Conservation (phyloP, 345 rosid genomes). For the Rubroshorea leprosula region DNA sequence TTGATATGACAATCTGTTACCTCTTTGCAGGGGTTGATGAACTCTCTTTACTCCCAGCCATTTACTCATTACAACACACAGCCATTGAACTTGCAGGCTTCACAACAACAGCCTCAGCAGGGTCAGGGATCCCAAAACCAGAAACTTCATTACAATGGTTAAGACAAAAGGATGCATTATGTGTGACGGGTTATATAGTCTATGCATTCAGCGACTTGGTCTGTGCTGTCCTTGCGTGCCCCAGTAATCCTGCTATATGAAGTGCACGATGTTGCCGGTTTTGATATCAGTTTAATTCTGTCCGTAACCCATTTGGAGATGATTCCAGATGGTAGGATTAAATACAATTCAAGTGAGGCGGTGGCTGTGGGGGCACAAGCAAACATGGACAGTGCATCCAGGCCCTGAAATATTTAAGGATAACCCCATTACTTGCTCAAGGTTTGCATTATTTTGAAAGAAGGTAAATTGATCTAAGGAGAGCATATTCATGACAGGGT, state of each 20-base stretch:
- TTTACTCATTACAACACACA: conserved; percentile 77
- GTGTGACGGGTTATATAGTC: conserved; percentile 62
- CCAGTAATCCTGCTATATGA: conserved; percentile 20
- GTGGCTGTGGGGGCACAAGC: conserved; percentile 28
- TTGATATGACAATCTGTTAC: not conserved
- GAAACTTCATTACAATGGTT: conserved; percentile 79
- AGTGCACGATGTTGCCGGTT: conserved; percentile 23
- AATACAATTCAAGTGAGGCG: conserved; percentile 10
- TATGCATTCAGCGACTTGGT: conserved; percentile 70
- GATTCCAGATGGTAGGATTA: conserved; percentile 21
- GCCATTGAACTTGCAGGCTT: conserved; percentile 60
- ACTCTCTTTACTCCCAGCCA: conserved; percentile 93
- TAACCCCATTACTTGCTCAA: conserved; percentile 41
- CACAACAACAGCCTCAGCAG: conserved; percentile 64
- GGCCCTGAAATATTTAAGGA: conserved; percentile 43
- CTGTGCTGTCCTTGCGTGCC: conserved; percentile 63
- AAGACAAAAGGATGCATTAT: conserved; percentile 26
- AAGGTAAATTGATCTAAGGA: conserved; percentile 19
- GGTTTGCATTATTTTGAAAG: conserved; percentile 25
- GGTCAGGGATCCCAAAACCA: conserved; percentile 79
- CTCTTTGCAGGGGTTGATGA: conserved; percentile 70
- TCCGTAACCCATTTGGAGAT: conserved; percentile 11
- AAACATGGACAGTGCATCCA: conserved; percentile 38
- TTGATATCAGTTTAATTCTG: conserved; percentile 30
- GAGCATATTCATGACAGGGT: conserved; percentile 43